Evolutionary conservation across 345 rosid species (phyloP).

Genomic region (Melaleuca quinquenervia): DNA sequence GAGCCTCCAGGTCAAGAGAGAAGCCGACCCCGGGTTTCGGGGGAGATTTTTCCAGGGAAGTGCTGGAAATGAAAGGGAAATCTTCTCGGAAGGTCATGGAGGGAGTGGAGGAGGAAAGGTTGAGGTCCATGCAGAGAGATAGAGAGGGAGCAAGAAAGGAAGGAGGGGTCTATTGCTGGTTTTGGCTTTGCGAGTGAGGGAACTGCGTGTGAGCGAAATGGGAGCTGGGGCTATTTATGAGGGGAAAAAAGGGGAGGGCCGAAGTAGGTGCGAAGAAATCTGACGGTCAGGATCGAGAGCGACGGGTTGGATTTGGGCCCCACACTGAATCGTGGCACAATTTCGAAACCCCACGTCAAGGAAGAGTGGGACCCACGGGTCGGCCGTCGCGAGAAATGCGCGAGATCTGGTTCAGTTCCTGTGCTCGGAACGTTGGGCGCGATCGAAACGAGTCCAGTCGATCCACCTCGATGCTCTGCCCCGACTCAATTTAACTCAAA

Average conservation of each 20-base stretch:
- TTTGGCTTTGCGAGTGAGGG: neutral
- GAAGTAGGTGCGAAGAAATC: neutral
- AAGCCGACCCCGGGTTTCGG: neutral
- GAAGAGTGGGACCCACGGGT: no score
- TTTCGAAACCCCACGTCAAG: no score
- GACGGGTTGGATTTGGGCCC: neutral
- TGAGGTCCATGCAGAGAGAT: conserved; percentile 35
- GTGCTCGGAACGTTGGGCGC: no score
- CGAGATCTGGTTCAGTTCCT: no score
- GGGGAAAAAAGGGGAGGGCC: neutral
- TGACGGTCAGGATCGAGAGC: neutral
- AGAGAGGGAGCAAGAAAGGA: neutral
- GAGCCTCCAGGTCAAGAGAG: neutral
- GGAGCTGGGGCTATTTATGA: neutral
- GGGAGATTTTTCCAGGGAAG: conserved; percentile 9
- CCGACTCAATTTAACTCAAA: no score
- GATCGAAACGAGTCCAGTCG: no score
- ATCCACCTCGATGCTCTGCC: no score
- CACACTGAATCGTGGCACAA: no score
- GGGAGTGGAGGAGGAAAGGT: neutral
- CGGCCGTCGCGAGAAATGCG: no score
- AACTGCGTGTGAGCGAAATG: neutral
- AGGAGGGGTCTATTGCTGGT: neutral
- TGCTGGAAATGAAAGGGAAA: conserved; percentile 18
- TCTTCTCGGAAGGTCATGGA: conserved; percentile 17